A percentile compares a stretch with the other conserved stretches of the same genome.
Evolutionary conservation across 2,329 filamentous ascomycete species (phyloP).

Genomic region (Bipolaris gigantea): DNA sequence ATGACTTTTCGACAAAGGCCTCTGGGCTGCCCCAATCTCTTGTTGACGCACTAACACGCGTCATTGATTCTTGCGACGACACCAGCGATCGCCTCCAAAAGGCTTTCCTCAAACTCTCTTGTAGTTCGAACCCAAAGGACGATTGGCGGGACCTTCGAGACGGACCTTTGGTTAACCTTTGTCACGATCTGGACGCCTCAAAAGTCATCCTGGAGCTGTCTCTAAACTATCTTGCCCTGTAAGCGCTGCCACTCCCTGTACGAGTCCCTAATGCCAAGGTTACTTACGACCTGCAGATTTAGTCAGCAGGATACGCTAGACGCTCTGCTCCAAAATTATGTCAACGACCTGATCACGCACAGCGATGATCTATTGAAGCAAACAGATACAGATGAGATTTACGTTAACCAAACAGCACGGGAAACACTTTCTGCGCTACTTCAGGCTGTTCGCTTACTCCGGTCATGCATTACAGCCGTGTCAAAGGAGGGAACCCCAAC

Average conservation of each 20-base stretch:
- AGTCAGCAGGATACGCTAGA: constrained; percentile 26
- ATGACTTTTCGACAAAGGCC: constrained; percentile 32
- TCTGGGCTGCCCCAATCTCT: constrained; percentile 26
- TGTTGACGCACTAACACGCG: constrained; percentile 31
- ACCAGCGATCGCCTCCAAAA: constrained; percentile 36
- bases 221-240: constrained; percentile 37
- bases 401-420: constrained; percentile 28
- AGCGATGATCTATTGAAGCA: constrained; percentile 28
- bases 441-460: constrained; percentile 27
- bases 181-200: constrained; percentile 32
- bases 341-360: constrained; percentile 20
- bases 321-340: constrained; percentile 21
- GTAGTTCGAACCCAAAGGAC: constrained; percentile 23
- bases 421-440: constrained; percentile 29
- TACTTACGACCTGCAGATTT: constrained; percentile 15
- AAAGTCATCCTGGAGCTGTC: constrained; percentile 34
- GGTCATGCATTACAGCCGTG: constrained; percentile 29
- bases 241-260: constrained; percentile 12
- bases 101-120: constrained; percentile 32
- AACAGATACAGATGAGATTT: constrained; percentile 31
- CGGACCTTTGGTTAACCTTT: constrained; percentile 20
- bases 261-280: background rate
- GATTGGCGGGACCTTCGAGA: constrained; percentile 27
- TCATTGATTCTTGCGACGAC: constrained; percentile 34
- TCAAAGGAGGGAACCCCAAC: constrained; percentile 16